Evolutionary conservation across 139 green algal genomes (phyloP), one percentile per base, ranked within the genome.

Genomic region (Astrephomene gubernaculifera): DNA sequence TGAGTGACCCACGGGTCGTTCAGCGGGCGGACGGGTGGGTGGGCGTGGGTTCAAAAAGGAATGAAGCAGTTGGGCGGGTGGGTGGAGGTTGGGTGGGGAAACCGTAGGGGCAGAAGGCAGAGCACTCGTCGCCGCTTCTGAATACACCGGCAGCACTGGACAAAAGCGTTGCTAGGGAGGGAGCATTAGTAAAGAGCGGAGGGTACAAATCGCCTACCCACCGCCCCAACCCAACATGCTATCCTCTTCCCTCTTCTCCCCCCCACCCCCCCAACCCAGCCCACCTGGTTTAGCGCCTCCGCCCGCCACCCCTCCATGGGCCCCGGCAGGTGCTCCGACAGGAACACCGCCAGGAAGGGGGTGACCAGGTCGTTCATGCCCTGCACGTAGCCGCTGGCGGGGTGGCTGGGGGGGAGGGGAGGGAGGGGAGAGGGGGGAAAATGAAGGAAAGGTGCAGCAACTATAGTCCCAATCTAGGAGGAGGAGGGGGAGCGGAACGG

Each of bases 361-460:
- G 97, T 99, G 8, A 97, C 95, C 71, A 99, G 87, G 89, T 99
- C 97, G 83, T 99, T 99, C 91, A 99, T 98, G 85, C 97, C 97
- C 87, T 99, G 97, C 72, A 98, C 96, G 76, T 99, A 99, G 2
- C 96, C 95, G 86, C 94, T 98, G 65, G 95, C 95, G 8, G 96
- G 96, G 89, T 98, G 96, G 75, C 95, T 97, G 90, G 79, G 33
- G 29, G 45, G 29, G 29, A 41, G 54, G 63, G 57, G 33, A 8
- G 63, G 6, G 27, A 27, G 33, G 4, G 35, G 38, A 8, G 60
- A 9, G 4, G 35, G 38, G 39, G 35, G 36, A 38, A n/a, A 24
- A 33, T 31, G 7, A 52, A 22, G 22, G 8, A 31, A 8, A 14
- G 14, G 14, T 25, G 14, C 35, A 43, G 65, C 6, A 35, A 31